These are phyloP conservation scores for Saccharomyces hybrid DNA, from an alignment of 1,139 yeast genomes.

Conservation along the genomic window DNA sequence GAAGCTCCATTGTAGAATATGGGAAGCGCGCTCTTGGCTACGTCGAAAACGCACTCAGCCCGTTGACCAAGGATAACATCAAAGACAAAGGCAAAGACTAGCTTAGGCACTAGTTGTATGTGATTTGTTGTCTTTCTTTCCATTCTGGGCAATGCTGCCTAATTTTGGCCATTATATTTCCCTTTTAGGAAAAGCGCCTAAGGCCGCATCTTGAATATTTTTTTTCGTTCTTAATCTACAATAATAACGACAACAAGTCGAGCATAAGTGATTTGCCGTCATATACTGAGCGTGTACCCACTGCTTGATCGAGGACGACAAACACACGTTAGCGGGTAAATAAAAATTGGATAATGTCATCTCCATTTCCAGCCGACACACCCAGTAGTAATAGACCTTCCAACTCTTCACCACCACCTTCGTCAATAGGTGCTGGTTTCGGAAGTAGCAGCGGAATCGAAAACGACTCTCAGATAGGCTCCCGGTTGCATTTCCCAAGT, in stretches of 20 bases:
- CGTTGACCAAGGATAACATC: neutral
- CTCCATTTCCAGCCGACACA: conserved; percentile 16
- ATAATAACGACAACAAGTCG: neutral
- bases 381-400: conserved; percentile 17
- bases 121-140: neutral
- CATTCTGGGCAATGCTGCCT: neutral
- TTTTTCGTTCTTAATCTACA: neutral
- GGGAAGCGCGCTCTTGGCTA: no score
- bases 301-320: neutral
- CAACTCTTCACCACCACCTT: conserved; percentile 31
- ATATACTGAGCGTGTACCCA: neutral
- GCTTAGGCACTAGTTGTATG: neutral
- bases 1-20: no score
- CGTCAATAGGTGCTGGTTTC: conserved; percentile 29
- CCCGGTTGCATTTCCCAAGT: conserved; percentile 28
- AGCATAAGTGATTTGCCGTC: neutral
- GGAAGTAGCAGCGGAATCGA: conserved; percentile 28
- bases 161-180: neutral
- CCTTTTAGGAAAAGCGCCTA: conserved; percentile 1
- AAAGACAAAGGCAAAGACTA: neutral
- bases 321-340: neutral
- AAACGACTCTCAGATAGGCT: conserved; percentile 19
- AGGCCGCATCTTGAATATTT: neutral
- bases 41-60: no score
- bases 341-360: conserved; percentile 12